phyloP scores from a whole-genome alignment of 208 protist species.

The Novymonas esmeraldas region DNA sequence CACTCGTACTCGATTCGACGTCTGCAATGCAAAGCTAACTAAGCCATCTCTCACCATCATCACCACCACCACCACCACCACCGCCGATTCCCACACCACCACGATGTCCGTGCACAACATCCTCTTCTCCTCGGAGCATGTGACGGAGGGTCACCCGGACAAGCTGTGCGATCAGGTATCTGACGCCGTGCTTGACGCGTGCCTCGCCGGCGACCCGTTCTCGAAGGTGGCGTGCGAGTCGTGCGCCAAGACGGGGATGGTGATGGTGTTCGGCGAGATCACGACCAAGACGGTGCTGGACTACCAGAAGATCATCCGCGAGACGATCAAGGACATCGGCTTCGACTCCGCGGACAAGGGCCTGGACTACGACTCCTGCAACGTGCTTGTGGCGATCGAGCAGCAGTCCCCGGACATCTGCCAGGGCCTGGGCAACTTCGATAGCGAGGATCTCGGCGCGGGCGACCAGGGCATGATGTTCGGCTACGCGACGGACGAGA shows the following conservation, averaged over 20 bases:
- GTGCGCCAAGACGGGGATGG: conserved; percentile 98
- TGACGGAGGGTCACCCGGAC: conserved; percentile 99
- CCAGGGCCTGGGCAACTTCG: conserved; percentile 96
- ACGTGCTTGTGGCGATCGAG: conserved; percentile 97
- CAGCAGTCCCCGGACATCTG: conserved; percentile 99
- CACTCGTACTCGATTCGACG: too few relatives aligned
- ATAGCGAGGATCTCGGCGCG: conserved; percentile 97
- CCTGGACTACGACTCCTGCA: conserved; percentile 99
- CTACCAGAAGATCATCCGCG: conserved; percentile 98
- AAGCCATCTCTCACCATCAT: too few relatives aligned
- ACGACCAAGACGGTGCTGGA: conserved; percentile 98
- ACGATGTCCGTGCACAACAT: conserved; percentile 91
- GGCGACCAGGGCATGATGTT: conserved; percentile 99
- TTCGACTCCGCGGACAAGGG: conserved; percentile 96
- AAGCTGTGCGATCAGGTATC: conserved; percentile 99
- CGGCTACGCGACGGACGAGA: conserved; percentile 99
- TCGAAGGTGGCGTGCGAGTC: conserved; percentile 99
- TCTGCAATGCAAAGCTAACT: too few relatives aligned
- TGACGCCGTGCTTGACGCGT: conserved; percentile 99
- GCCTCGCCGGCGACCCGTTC: conserved; percentile 96
- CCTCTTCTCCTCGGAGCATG: conserved; percentile 99
- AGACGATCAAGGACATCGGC: conserved; percentile 98
- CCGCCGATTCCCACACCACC: conserved; percentile 1
- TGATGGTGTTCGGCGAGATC: conserved; percentile 99
- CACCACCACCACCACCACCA: background rate